Conservation (phyloP, 495 filamentous ascomycete species). For the Podospora pseudocomata region DNA sequence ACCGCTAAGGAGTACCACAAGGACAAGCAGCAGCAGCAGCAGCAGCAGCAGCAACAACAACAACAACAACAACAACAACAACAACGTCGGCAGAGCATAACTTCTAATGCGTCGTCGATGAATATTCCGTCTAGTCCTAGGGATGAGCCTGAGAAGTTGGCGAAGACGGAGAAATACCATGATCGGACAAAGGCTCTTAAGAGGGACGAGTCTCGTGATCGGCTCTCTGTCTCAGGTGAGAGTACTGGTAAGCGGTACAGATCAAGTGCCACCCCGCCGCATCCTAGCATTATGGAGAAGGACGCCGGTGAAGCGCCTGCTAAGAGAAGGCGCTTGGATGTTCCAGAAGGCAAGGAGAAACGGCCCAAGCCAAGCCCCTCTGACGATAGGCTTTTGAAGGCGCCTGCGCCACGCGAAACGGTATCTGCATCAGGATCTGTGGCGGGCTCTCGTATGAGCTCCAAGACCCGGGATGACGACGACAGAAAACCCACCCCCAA, state of each 20-base stretch:
- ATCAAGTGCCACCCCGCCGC: conserved; percentile 63
- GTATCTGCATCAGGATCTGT: conserved; percentile 17
- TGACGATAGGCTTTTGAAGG: conserved; percentile 40
- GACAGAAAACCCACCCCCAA: conserved; percentile 39
- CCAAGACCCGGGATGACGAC: conserved; percentile 37
- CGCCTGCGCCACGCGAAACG: conserved; percentile 36
- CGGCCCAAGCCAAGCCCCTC: conserved; percentile 38
- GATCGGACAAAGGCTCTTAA: conserved; percentile 50
- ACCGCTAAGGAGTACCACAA: conserved; percentile 54
- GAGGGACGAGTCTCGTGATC: conserved; percentile 54
- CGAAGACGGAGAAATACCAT: conserved; percentile 45
- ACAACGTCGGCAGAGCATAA: conserved; percentile 46
- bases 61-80: conserved; percentile 52
- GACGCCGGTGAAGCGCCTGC: conserved; percentile 51
- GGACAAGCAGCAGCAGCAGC: conserved; percentile 53
- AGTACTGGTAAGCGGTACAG: conserved; percentile 60
- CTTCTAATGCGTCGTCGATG: conserved; percentile 44
- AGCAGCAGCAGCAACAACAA: conserved; percentile 27
- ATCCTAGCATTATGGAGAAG: conserved; percentile 51
- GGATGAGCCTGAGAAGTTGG: conserved; percentile 41
- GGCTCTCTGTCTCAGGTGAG: conserved; percentile 46
- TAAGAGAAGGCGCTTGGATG: conserved; percentile 50
- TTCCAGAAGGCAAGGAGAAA: conserved; percentile 39
- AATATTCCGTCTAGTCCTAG: conserved; percentile 41
- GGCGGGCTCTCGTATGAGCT: conserved; percentile 15